phyloP scores from a whole-genome alignment of 2,329 filamentous ascomycete genomes.

The Myriosclerotinia scirpicola region DNA sequence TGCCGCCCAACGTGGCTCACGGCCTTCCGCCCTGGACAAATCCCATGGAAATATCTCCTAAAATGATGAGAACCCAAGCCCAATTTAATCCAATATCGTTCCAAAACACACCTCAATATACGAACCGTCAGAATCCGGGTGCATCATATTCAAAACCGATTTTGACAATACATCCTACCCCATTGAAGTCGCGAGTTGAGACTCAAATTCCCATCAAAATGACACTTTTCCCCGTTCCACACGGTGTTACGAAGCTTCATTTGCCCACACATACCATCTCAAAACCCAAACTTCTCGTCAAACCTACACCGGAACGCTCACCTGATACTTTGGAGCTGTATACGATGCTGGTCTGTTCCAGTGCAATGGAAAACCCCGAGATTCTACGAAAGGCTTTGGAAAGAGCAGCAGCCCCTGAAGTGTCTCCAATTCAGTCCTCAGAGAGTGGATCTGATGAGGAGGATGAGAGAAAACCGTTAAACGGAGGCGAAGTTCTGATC shows the following conservation, averaged over 20 bases:
- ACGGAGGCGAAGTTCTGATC: slow-evolving; percentile 92
- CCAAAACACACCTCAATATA: slow-evolving; percentile 30
- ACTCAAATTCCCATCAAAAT: slow-evolving; percentile 92
- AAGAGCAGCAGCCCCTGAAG: slow-evolving; percentile 44
- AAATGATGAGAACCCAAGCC: slow-evolving; percentile 27
- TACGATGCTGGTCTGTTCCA: slow-evolving; percentile 85
- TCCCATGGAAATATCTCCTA: slow-evolving; percentile 28
- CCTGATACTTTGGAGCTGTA: slow-evolving; percentile 77
- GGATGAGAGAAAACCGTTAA: slow-evolving; percentile 67
- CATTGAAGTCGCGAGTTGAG: slow-evolving; percentile 86
- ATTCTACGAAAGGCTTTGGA: slow-evolving; percentile 61
- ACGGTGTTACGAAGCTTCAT: slow-evolving; percentile 75
- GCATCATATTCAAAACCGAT: slow-evolving; percentile 41
- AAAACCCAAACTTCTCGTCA: slow-evolving; percentile 86
- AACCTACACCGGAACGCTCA: slow-evolving; percentile 62
- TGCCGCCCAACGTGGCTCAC: slow-evolving; percentile 34
- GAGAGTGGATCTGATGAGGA: slow-evolving; percentile 43
- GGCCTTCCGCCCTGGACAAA: slow-evolving; percentile 43
- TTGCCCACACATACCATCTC: slow-evolving; percentile 89
- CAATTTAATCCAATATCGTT: slow-evolving; percentile 28
- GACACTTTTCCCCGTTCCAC: slow-evolving; percentile 72
- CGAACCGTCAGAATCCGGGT: slow-evolving; percentile 33
- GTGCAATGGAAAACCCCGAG: slow-evolving; percentile 76
- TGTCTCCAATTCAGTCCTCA: slow-evolving; percentile 18
- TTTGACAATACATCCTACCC: slow-evolving; percentile 64